Evolutionary conservation across 805 yeast genomes (phyloP).

Genomic region (Barnettozyma salicaria): DNA sequence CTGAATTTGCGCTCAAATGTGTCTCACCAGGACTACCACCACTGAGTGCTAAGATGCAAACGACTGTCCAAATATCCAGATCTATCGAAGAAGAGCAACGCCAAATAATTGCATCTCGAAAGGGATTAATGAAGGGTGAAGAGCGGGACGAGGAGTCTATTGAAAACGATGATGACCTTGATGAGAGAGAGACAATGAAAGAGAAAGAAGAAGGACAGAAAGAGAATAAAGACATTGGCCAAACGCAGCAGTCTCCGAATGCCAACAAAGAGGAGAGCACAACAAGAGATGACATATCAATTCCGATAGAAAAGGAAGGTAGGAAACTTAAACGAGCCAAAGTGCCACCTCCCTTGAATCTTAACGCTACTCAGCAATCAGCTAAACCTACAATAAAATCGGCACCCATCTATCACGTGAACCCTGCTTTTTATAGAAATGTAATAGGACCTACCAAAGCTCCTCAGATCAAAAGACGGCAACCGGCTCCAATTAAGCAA

Average conservation of each 20-base stretch:
- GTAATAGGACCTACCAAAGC: conserved; percentile 17
- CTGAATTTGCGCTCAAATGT: conserved; percentile 23
- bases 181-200: neutral
- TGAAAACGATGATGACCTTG: conserved; percentile 6
- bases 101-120: conserved; percentile 24
- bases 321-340: conserved; percentile 26
- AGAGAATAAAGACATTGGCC: neutral
- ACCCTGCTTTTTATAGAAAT: conserved; percentile 11
- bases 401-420: conserved; percentile 27
- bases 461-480: conserved; percentile 10
- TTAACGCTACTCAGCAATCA: conserved; percentile 13
- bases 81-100: conserved; percentile 26
- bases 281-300: conserved; percentile 12
- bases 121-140: conserved; percentile 4
- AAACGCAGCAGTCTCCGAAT: no score
- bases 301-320: conserved; percentile 19
- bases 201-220: neutral
- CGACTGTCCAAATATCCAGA: conserved; percentile 23
- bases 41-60: conserved; percentile 24
- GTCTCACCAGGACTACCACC: conserved; percentile 28
- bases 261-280: neutral
- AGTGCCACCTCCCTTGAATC: conserved; percentile 28
- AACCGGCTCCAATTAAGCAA: conserved; percentile 1
- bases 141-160: conserved; percentile 1
- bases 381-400: conserved; percentile 27